These are phyloP conservation scores for Lachancea lanzarotensis DNA, from an alignment of 805 yeast species.

Conservation along the genomic window DNA sequence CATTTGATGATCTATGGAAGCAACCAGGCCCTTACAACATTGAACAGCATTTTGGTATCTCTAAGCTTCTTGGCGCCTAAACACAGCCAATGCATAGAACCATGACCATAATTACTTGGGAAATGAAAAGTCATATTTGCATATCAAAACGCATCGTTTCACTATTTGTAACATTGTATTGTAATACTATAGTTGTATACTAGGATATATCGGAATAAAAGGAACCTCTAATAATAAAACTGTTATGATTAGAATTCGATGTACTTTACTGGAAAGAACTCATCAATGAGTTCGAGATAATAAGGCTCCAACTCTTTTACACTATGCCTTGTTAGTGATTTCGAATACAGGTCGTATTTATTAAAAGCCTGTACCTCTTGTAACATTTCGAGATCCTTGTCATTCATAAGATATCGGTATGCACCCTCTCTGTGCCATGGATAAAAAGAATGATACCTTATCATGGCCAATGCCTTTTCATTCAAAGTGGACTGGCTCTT, in stretches of 20 bases:
- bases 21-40: constrained; percentile 74
- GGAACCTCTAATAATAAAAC: constrained; percentile 8
- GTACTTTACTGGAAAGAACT: constrained; percentile 51
- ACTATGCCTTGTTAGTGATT: constrained; percentile 44
- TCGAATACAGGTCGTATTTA: constrained; percentile 63
- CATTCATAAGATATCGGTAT: constrained; percentile 56
- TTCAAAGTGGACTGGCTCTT: constrained; percentile 58
- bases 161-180: constrained; percentile 4
- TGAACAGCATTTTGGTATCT: constrained; percentile 81
- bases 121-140: neutral
- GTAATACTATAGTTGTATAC: constrained; percentile 5
- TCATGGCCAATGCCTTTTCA: constrained; percentile 64
- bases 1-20: constrained; percentile 86
- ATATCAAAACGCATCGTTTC: neutral
- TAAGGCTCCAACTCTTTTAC: constrained; percentile 49
- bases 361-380: constrained; percentile 61
- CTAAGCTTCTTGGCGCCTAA: constrained; percentile 26
- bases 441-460: constrained; percentile 66
- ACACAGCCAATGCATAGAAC: neutral
- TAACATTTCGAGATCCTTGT: constrained; percentile 52
- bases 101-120: neutral
- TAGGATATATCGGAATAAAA: neutral
- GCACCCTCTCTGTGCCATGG: constrained; percentile 74
- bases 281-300: constrained; percentile 57
- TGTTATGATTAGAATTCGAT: constrained; percentile 43